phyloP scores from a whole-genome alignment of 352 stramenopile species.

The Phytopythium chamaehyphon region DNA sequence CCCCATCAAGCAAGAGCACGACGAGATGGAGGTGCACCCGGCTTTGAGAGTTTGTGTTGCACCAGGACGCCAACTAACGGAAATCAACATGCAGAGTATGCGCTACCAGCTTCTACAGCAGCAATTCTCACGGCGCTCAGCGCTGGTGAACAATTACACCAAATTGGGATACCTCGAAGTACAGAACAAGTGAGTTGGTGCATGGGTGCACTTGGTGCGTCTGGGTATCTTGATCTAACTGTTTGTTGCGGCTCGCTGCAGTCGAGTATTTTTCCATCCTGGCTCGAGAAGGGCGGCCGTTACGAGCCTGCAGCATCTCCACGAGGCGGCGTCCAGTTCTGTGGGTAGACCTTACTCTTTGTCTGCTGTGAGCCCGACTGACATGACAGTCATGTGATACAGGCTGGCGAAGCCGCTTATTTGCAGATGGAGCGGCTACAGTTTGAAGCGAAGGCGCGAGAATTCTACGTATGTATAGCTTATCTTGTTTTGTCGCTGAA shows the following conservation, averaged over 20 bases:
- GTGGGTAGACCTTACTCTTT: slow-evolving; percentile 8
- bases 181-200: slow-evolving; percentile 54
- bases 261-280: slow-evolving; percentile 57
- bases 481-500: slow-evolving; percentile 4
- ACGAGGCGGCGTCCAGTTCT: slow-evolving; percentile 57
- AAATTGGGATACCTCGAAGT: slow-evolving; percentile 57
- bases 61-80: slow-evolving; percentile 4
- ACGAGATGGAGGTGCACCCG: slow-evolving; percentile 66
- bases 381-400: not conserved
- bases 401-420: slow-evolving; percentile 50
- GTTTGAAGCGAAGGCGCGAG: slow-evolving; percentile 46
- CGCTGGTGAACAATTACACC: slow-evolving; percentile 44
- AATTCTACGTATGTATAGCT: slow-evolving; percentile 49
- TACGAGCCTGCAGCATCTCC: slow-evolving; percentile 65
- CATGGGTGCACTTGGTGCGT: not conserved
- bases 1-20: slow-evolving; percentile 54
- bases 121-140: slow-evolving; percentile 56
- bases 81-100: slow-evolving; percentile 33
- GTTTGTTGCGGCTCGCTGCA: slow-evolving; percentile 10
- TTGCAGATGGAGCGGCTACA: slow-evolving; percentile 38
- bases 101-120: slow-evolving; percentile 66
- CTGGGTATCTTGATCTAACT: not conserved
- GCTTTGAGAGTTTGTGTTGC: not conserved
- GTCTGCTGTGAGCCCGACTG: not conserved
- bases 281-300: slow-evolving; percentile 58